Percentiles rank a stretch among this genome's conserved stretches.
Conservation (phyloP, 495 filamentous ascomycete genomes). For the Penicillium pulvis region DNA sequence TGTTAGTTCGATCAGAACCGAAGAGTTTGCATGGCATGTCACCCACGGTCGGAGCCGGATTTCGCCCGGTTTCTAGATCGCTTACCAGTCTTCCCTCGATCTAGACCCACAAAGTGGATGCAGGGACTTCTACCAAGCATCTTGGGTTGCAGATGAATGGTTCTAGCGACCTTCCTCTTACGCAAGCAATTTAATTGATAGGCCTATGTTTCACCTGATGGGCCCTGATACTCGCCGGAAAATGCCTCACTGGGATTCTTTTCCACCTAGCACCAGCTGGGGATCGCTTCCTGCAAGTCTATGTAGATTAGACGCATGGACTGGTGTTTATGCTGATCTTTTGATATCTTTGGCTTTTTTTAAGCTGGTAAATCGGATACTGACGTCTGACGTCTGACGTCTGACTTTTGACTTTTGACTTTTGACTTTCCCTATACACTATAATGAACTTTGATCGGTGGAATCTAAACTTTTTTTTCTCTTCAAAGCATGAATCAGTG, state of each 20-base stretch:
- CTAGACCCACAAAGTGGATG: background rate
- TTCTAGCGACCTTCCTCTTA: slow-evolving; percentile 1
- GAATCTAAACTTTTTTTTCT: background rate
- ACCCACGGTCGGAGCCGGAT: background rate
- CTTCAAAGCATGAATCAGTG: background rate
- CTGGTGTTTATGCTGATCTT: background rate
- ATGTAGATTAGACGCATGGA: background rate
- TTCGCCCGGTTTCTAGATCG: background rate
- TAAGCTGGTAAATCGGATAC: background rate
- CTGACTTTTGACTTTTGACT: no score
- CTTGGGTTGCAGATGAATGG: background rate
- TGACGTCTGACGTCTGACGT: background rate
- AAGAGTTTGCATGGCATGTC: background rate
- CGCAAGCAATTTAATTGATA: background rate
- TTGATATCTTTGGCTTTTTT: background rate
- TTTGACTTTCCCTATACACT: background rate
- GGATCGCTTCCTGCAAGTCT: background rate
- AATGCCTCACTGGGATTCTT: slow-evolving; percentile 7
- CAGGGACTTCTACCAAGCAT: background rate
- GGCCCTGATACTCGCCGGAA: slow-evolving; percentile 1
- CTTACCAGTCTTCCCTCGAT: background rate
- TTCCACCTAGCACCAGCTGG: background rate
- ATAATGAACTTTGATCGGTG: background rate
- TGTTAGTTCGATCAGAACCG: background rate
- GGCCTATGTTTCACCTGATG: background rate